Percentiles rank a stretch among this genome's conserved stretches.
These are phyloP conservation scores for Venturia pyrina DNA, from an alignment of 2,329 filamentous ascomycete genomes.

Conservation along the genomic window DNA sequence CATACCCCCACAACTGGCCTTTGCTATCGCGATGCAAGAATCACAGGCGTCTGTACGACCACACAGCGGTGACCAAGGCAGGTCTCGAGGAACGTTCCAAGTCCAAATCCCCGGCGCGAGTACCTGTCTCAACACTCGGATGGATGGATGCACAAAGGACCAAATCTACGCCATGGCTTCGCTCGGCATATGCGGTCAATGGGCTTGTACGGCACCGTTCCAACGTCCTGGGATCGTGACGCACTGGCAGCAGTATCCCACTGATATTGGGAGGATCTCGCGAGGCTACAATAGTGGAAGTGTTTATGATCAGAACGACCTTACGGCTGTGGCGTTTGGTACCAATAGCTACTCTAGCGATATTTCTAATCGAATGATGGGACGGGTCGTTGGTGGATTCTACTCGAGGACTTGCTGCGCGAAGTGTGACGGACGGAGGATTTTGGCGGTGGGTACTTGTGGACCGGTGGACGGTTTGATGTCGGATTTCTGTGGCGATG, in stretches of 20 bases:
- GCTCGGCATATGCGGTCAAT: neutral
- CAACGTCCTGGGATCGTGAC: neutral
- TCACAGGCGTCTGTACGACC: neutral
- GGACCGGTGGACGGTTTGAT: neutral
- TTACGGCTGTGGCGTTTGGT: neutral
- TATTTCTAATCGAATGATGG: slow-evolving; percentile 1
- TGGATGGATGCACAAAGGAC: neutral
- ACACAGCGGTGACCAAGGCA: neutral
- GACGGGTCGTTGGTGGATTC: neutral
- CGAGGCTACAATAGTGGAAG: neutral
- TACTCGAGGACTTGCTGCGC: slow-evolving; percentile 1
- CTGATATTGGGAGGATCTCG: neutral
- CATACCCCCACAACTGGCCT: neutral
- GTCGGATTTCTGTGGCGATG: slow-evolving; percentile 4
- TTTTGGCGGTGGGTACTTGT: neutral
- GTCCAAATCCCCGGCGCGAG: neutral
- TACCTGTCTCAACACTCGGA: neutral
- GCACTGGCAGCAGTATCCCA: neutral
- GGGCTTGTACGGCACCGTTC: neutral
- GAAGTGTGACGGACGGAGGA: neutral
- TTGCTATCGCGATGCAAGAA: neutral
- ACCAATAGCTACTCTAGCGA: slow-evolving; percentile 2
- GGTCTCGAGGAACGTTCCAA: neutral
- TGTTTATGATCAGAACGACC: neutral
- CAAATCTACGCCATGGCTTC: neutral